phyloP scores from a whole-genome alignment of 495 filamentous ascomycete species.

The Staphylotrichum longicolle region DNA sequence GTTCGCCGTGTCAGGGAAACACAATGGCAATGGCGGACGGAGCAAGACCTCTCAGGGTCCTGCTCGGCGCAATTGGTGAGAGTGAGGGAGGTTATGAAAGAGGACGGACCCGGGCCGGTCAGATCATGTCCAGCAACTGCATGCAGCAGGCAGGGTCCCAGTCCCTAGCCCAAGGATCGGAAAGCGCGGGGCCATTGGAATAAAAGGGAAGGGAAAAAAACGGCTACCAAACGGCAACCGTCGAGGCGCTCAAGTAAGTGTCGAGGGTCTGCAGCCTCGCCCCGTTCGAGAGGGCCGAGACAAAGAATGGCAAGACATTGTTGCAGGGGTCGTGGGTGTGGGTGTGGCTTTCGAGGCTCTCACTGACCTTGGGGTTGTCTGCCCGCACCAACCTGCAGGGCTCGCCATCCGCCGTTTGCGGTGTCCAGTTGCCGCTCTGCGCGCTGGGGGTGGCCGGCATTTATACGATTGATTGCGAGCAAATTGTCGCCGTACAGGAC shows the following conservation, averaged over 20 bases:
- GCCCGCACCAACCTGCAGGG: slow-evolving; percentile 13
- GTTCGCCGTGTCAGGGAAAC: background rate
- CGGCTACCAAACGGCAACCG: slow-evolving; percentile 20
- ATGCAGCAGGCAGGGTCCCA: slow-evolving; percentile 19
- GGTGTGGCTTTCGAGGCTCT: slow-evolving; percentile 29
- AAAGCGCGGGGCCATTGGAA: slow-evolving; percentile 15
- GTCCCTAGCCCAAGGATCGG: slow-evolving; percentile 20
- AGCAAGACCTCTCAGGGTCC: background rate
- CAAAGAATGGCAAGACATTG: slow-evolving; percentile 13
- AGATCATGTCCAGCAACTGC: slow-evolving; percentile 22
- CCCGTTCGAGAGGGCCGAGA: slow-evolving; percentile 2
- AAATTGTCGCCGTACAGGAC: slow-evolving; percentile 33
- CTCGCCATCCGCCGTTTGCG: slow-evolving; percentile 11
- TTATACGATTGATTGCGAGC: slow-evolving; percentile 31
- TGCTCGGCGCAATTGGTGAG: background rate
- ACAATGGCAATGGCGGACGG: background rate
- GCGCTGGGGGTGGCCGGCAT: slow-evolving; percentile 14
- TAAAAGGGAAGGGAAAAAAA: background rate
- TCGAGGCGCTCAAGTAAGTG: background rate
- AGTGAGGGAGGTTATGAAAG: background rate
- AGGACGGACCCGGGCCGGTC: slow-evolving; percentile 7
- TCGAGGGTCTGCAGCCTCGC: slow-evolving; percentile 18
- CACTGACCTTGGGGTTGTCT: slow-evolving; percentile 29
- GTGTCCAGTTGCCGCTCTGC: slow-evolving; percentile 1
- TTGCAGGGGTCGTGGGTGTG: slow-evolving; percentile 24